A percentile compares a stretch with the other conserved stretches of the same genome.
Evolutionary conservation across 139 green algal species (phyloP).

Genomic region (Chlamydomonas schloesseri): DNA sequence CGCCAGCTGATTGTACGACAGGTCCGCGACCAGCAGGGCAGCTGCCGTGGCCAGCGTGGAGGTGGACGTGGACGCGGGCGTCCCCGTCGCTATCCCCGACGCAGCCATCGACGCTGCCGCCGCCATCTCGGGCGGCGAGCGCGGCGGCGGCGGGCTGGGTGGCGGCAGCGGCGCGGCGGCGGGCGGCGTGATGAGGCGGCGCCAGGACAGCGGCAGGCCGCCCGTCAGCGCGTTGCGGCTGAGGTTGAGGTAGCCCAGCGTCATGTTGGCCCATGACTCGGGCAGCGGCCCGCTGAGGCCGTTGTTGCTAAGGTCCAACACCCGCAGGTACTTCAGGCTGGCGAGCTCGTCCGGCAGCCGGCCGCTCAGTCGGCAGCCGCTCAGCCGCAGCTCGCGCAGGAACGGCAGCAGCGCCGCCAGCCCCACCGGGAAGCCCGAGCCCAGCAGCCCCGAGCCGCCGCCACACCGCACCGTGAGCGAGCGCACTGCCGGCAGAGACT

Average conservation of each 20-base stretch:
- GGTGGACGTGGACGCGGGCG: no score
- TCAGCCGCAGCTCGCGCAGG: slow-evolving; percentile 47
- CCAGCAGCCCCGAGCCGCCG: slow-evolving; percentile 6
- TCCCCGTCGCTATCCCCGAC: no score
- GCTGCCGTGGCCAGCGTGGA: background rate
- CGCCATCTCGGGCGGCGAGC: background rate
- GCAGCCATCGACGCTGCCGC: no score
- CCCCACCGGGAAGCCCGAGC: slow-evolving; percentile 33
- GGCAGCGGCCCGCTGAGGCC: background rate
- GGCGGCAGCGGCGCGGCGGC: background rate
- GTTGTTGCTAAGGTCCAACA: slow-evolving; percentile 44
- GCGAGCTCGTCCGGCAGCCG: background rate
- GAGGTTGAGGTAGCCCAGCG: slow-evolving; percentile 51
- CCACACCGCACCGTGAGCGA: slow-evolving; percentile 29
- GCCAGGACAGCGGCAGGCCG: slow-evolving; percentile 31
- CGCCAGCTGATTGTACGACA: slow-evolving; percentile 12
- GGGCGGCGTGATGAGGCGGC: background rate
- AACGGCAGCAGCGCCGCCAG: slow-evolving; percentile 28
- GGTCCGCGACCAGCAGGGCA: slow-evolving; percentile 15
- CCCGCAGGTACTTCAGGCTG: slow-evolving; percentile 25
- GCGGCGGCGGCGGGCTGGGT: background rate
- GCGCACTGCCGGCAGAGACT: slow-evolving; percentile 10
- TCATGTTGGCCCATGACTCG: background rate
- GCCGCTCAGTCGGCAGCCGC: background rate
- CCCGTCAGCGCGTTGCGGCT: slow-evolving; percentile 37